Base-by-base conservation (phyloP, 331 rosid genomes). In the Stylosanthes scabra region DNA sequence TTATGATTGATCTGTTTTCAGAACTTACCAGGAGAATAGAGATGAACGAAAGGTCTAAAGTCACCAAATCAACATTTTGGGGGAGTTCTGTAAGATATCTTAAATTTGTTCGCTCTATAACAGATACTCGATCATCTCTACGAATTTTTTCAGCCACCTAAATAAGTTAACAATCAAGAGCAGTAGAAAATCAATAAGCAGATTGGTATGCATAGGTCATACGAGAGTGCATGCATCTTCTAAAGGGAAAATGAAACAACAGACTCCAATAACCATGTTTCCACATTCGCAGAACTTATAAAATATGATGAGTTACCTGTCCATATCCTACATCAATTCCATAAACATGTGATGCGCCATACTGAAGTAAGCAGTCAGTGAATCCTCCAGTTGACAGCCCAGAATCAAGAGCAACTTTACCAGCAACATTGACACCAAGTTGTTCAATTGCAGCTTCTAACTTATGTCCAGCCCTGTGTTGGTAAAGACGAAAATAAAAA, bases 301-400 rank as follows among this genome's bases (percentile, higher is more conserved):
- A 40, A 66, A 55, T 65, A 49, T 29, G 70, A 69, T 4, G 47
- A 27, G 39, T 42, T 84, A 94, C 99, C 97, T 94, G 99, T 41
- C 99, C 99, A 77, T 91, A 94, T 27, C 99, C 99, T 28, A 94
- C 99, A 46, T 94, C 99, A 63, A 94, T 86, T 71, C 97, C 99
- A 66, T 89, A 94, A 69, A 94, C 97, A 84, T 77, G 86, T 55
- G 96, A 91, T 34, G 97, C 97, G 64, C 97, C 99, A 78, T 85
- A 82, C 81, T 90, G 99, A 81, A 94, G 96, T 63, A 94, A 83
- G 74, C 99, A 94, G 82, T 94, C 99, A 7, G 99, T 86, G 80
- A 94, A 91, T 59, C 99, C 99, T 77, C 97, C 97, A 0, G 97
- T 94, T 46, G 97, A 94, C 70, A 94, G 80, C 72, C 99, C 97